Base-by-base conservation (phyloP, 106 monocot genomes). In the Ottelia alismoides region DNA sequence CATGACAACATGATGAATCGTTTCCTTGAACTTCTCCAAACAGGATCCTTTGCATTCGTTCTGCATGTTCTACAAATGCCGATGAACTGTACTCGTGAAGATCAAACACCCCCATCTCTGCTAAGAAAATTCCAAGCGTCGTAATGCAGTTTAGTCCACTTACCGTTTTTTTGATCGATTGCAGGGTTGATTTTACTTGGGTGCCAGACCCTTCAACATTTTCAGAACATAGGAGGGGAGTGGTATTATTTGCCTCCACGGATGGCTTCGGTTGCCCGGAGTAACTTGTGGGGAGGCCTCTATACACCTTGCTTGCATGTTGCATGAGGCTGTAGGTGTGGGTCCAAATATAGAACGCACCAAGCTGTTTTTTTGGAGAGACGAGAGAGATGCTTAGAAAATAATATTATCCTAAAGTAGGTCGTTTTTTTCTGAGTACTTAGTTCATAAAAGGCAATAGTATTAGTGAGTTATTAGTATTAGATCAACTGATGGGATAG, bases 291-390 rank as follows among this genome's bases (percentile, higher is more conserved):
- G 29, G 29, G 27, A 9, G 2, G 29, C 60, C 55, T 31, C 40
- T 54, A 47, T 53, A 55, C 6, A 53, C 6, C 18, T 30, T 28
- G 17, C 63, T 70, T 12, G 73, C 50, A 14, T 47, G 69, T 55
- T 58, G 80, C 61, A 91, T 84, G 2, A 84, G 66, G 57, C 81
- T 64, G 47, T 72, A 84, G 17, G 84, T 56, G 27, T 80, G 65
- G 2, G 90, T 81, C 90, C 90, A 91, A 67, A 91, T 77, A 68
- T 56, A 74, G 57, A 91, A 62, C 45, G 77, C 77, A 26, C 90
- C 84, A 51, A 91, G 72, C 90, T 91, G 65, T n/a, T n/a, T n/a
- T 58, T 51, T 4, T 31, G 26, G 20, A 17, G 30, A 16, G 21
- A 29, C 26, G 24, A 52, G 20, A 52, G 9, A 35, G 5, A 12